Base-by-base conservation (phyloP, 2,329 filamentous ascomycete genomes). In the Coleophoma cylindrospora region DNA sequence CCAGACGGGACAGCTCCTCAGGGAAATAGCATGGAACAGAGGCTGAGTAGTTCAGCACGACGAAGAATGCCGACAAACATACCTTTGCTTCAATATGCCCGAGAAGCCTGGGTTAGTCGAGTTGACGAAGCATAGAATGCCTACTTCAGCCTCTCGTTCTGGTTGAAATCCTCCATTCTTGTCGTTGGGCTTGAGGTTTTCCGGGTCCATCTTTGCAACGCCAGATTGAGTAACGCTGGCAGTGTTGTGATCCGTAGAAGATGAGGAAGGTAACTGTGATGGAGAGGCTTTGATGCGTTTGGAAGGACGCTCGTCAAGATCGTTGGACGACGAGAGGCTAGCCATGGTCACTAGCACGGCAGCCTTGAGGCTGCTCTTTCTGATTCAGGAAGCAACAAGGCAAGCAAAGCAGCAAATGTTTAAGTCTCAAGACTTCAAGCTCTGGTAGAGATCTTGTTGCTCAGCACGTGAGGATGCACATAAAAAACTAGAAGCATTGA, bases 21-120 rank as follows among this genome's bases (percentile, higher is more conserved):
- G 27, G 9, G 2, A 7, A 10, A 27, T 27, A 10, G 27, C 27
- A 27, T 27, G 27, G 9, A 27, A 27, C 27, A 27, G 27, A 27
- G 7, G 9, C 9, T 10, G 6, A 27, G 4, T 3, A 27, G 27
- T 27, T 10, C 27, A 10, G 27, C 7, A 10, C 27, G 38, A 22
- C 14, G 12, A 41, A 40, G 21, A 36, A 38, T 19, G 34, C 27
- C 7, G 6, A 27, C 7, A 27, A 27, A 58, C 58, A 45, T 63
- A 81, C 78, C 82, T 77, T 63, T 86, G 83, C 73, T 89, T 89
- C 61, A 89, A 61, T 13, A 84, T 72, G 15, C 84, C 86, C 13
- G 70, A 67, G 57, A 88, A 88, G 1, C 82, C 80, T 49, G 73
- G 67, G 33, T 76, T 73, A n/a, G 75, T 66, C 1, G 74, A 68